A percentile compares a stretch with the other conserved stretches of the same genome.
These are phyloP conservation scores for Annulohypoxylon moriforme DNA, from an alignment of 495 filamentous ascomycete species.

Conservation along the genomic window DNA sequence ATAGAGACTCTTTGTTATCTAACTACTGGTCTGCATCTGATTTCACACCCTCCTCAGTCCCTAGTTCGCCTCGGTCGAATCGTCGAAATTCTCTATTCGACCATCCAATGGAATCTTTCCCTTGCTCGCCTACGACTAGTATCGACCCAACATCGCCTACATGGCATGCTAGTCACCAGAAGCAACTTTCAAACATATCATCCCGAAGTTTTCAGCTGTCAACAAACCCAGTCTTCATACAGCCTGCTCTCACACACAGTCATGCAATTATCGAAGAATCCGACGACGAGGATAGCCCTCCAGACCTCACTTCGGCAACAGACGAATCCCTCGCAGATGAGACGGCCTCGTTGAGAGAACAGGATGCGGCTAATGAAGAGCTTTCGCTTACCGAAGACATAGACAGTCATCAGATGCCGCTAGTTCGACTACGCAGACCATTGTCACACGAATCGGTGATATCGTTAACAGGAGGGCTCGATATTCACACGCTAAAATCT, in stretches of 20 bases:
- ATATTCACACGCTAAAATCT: constrained; percentile 65
- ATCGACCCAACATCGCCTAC: constrained; percentile 68
- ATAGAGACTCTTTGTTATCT: constrained; percentile 65
- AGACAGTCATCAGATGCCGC: constrained; percentile 22
- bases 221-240: constrained; percentile 34
- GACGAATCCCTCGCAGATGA: constrained; percentile 40
- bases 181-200: constrained; percentile 66
- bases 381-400: constrained; percentile 26
- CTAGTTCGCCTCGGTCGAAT: constrained; percentile 82
- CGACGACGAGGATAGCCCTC: constrained; percentile 34
- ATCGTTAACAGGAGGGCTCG: constrained; percentile 63
- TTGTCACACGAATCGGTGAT: constrained; percentile 67
- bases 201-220: constrained; percentile 57
- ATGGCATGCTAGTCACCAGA: constrained; percentile 62
- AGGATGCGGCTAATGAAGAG: constrained; percentile 13
- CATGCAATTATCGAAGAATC: constrained; percentile 47
- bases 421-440: constrained; percentile 50
- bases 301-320: constrained; percentile 25
- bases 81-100: constrained; percentile 85
- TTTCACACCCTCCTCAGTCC: constrained; percentile 73
- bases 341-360: constrained; percentile 24
- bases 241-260: constrained; percentile 23
- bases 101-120: constrained; percentile 67
- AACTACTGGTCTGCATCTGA: constrained; percentile 76
- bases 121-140: constrained; percentile 79